Conservation (phyloP, 2,329 filamentous ascomycete genomes). For the Parascedosporium putredinis region DNA sequence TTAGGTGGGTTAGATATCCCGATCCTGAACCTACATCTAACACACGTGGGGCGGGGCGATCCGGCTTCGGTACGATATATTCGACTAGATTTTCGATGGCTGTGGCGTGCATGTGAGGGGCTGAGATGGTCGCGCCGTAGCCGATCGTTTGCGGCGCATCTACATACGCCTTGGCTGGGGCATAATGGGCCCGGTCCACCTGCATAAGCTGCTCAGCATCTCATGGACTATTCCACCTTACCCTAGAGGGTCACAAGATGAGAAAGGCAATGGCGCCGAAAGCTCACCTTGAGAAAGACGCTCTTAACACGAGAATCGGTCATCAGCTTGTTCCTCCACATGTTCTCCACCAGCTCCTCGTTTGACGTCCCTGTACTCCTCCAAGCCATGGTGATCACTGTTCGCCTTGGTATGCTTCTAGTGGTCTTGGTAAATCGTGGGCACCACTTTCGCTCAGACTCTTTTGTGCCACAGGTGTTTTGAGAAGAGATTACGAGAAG, state of each 20-base stretch:
- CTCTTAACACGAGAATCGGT: slow-evolving; percentile 58
- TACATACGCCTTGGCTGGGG: slow-evolving; percentile 58
- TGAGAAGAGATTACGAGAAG: too few relatives aligned
- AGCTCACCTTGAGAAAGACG: slow-evolving; percentile 64
- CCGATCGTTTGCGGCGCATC: slow-evolving; percentile 47
- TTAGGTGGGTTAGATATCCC: slow-evolving; percentile 78
- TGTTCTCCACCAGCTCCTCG: slow-evolving; percentile 64
- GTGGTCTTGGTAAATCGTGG: background rate
- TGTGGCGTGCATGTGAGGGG: slow-evolving; percentile 51
- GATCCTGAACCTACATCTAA: slow-evolving; percentile 68
- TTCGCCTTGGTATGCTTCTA: background rate
- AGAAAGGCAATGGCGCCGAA: background rate
- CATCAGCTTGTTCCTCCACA: slow-evolving; percentile 63
- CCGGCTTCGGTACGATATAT: slow-evolving; percentile 26
- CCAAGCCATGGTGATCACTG: slow-evolving; percentile 67
- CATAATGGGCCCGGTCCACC: slow-evolving; percentile 85
- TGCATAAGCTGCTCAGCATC: slow-evolving; percentile 20
- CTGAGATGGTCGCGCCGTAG: slow-evolving; percentile 44
- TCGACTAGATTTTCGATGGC: slow-evolving; percentile 39
- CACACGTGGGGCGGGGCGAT: slow-evolving; percentile 36
- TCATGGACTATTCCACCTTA: background rate
- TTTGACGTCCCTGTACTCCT: slow-evolving; percentile 69
- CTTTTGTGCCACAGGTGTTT: too few relatives aligned
- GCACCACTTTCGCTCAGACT: too few relatives aligned
- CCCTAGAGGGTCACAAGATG: too few relatives aligned